Evolutionary conservation across 805 yeast genomes (phyloP), one percentile per base, ranked within the genome.

Genomic region (Teunomyces pallodes): DNA sequence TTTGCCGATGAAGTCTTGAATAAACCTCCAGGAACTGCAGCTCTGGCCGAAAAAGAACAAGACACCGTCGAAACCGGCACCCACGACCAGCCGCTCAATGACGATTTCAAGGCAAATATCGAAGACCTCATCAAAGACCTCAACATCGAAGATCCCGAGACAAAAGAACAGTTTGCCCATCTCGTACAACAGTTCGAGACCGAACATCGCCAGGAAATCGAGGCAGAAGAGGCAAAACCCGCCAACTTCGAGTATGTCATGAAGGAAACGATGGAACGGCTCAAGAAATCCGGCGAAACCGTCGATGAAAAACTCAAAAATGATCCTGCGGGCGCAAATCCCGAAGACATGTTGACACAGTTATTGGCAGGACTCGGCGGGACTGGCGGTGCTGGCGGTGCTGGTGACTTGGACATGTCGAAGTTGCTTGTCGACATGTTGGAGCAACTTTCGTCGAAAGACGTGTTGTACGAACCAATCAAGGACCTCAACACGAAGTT

Each of bases 381-480:
- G 2, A 72, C 61, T 10, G 46, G 64, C 4, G 72, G 57, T 14
- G 74, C 66, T 12, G 41, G 41, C 9, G 71, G 65, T n/a, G 41
- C 30, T 5, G 71, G 65, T 1, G 80, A 76, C 50, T 67, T 86
- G 53, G 90, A 86, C 59, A 77, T 84, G 66, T 72, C 84, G 24
- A 80, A 81, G 50, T 67, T 89, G 42, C 68, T 89, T 51, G 77
- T 76, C 14, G 89, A 87, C 32, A 83, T 92, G 82, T 74, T 92
- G 58, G 84, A 82, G 52, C 92, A 90, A 61, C 76, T 92, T 63
- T 81, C 94, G 6, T 82, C 94, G 4, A 92, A 90, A 60, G 91
- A 85, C 48, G 87, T 91, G 16, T 74, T 92, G 33, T 91, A 88
- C 61, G 96, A 86, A 56, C 97, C 98, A 2, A 77, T 92, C 68